Evolutionary conservation across 1,284 basidiomycete species (phyloP).

Genomic region (Bondarzewia mesenterica): DNA sequence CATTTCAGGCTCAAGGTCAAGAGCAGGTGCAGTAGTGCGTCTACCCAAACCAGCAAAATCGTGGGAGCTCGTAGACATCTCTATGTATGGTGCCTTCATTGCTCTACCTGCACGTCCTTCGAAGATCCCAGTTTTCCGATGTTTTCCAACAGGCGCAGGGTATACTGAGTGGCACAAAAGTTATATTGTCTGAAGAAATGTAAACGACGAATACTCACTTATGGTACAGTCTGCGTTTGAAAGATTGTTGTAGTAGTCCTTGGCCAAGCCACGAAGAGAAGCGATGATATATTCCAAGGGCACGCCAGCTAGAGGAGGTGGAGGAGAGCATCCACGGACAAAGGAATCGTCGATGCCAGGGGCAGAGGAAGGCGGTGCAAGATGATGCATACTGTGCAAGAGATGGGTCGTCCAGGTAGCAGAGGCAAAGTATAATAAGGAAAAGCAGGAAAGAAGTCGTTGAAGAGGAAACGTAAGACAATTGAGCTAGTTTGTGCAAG

Average conservation of each 20-base stretch:
- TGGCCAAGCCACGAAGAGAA: constrained; percentile 57
- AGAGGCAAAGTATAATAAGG: not conserved
- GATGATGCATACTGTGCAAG: not conserved
- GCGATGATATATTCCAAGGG: constrained; percentile 64
- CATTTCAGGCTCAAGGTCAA: constrained; percentile 37
- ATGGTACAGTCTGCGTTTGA: constrained; percentile 71
- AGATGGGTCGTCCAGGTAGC: not conserved
- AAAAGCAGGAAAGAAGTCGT: too few species aligned
- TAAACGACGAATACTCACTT: constrained; percentile 32
- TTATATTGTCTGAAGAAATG: constrained; percentile 3
- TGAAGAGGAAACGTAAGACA: too few species aligned
- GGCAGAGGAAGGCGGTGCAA: not conserved
- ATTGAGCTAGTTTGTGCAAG: too few species aligned
- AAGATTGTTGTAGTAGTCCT: constrained; percentile 60
- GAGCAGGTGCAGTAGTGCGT: constrained; percentile 45
- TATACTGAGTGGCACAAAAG: constrained; percentile 25
- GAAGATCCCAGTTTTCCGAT: too few species aligned
- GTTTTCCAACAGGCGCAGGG: constrained; percentile 20
- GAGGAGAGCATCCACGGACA: constrained; percentile 50
- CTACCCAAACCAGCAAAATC: constrained; percentile 27
- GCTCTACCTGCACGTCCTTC: too few species aligned
- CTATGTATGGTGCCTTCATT: not conserved
- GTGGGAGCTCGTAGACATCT: constrained; percentile 5
- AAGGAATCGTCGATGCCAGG: constrained; percentile 18
- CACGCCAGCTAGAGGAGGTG: constrained; percentile 51